These are phyloP conservation scores for Malus fusca DNA, from an alignment of 306 rosid genomes.

Conservation along the genomic window DNA sequence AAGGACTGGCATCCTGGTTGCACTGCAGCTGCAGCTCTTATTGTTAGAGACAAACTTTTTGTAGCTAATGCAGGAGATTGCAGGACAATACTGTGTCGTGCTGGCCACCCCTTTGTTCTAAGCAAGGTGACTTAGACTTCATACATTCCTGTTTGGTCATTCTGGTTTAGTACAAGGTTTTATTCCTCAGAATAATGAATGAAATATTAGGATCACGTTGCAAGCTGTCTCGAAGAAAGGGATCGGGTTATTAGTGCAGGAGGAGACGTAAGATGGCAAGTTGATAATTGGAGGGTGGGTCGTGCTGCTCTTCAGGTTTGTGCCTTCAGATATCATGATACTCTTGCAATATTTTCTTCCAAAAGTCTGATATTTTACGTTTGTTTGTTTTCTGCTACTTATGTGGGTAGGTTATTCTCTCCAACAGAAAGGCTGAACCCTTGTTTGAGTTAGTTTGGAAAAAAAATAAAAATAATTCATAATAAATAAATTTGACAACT, in stretches of 20 bases:
- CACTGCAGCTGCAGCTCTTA: conserved; percentile 68
- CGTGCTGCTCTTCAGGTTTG: conserved; percentile 88
- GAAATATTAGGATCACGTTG: conserved; percentile 73
- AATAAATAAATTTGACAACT: not conserved
- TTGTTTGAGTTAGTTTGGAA: not conserved
- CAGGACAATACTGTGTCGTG: conserved; percentile 72
- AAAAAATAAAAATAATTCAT: not conserved
- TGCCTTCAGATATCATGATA: conserved; percentile 14
- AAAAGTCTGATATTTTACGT: not conserved
- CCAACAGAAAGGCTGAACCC: not conserved
- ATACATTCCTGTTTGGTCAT: not conserved
- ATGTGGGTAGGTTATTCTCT: not conserved
- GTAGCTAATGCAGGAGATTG: conserved; percentile 93
- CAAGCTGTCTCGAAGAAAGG: conserved; percentile 82
- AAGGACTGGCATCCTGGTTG: conserved; percentile 97
- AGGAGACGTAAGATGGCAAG: conserved; percentile 81
- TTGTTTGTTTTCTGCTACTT: not conserved
- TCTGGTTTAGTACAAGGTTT: not conserved
- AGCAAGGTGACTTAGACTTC: conserved; percentile 47
- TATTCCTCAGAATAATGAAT: conserved; percentile 8
- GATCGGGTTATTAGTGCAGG: conserved; percentile 68
- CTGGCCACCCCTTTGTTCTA: conserved; percentile 64
- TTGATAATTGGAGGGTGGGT: conserved; percentile 94
- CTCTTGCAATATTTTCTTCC: not conserved
- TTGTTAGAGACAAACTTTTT: conserved; percentile 63